Conservation (phyloP, 1,284 basidiomycete genomes). For the Rhodotorula sp. region DNA sequence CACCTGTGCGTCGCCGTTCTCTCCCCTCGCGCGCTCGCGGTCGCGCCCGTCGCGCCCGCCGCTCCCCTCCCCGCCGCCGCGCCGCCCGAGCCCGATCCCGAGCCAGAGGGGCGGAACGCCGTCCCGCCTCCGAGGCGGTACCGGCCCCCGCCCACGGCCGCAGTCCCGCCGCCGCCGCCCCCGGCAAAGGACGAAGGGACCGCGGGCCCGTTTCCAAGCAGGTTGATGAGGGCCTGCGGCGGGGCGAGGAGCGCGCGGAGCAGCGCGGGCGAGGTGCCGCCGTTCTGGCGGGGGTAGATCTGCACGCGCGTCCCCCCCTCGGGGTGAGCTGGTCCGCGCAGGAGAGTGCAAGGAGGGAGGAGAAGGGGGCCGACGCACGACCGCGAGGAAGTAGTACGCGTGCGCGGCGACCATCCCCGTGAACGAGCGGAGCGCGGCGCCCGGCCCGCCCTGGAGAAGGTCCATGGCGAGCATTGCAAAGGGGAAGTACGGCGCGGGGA, state of each 20-base stretch:
- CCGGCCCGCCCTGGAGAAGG: conserved; percentile 65
- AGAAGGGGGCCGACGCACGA: conserved; percentile 29
- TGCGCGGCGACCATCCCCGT: conserved; percentile 76
- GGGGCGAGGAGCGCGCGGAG: conserved; percentile 17
- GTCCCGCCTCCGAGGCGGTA: not conserved
- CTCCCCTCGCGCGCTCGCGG: conserved; percentile 7
- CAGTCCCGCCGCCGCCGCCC: too few species aligned
- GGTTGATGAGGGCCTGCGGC: conserved; percentile 26
- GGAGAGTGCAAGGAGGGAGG: too few species aligned
- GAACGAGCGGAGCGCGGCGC: conserved; percentile 60
- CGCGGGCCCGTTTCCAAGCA: conserved; percentile 22
- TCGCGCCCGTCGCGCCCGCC: not conserved
- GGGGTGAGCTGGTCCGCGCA: not conserved
- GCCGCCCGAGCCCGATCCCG: not conserved
- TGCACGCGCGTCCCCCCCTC: not conserved
- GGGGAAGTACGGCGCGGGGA: conserved; percentile 73
- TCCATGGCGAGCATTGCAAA: conserved; percentile 73
- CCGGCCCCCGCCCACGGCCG: not conserved
- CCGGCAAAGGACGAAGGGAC: conserved; percentile 17
- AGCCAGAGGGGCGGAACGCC: not conserved
- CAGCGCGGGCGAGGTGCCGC: conserved; percentile 1
- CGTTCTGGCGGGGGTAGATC: conserved; percentile 31
- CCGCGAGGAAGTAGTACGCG: conserved; percentile 54
- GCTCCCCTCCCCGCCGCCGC: not conserved
- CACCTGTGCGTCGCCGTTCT: conserved; percentile 26